A percentile compares a stretch with the other conserved stretches of the same genome.
Evolutionary conservation across 495 filamentous ascomycete genomes (phyloP).

Genomic region (Hyaloscypha hepaticicola): DNA sequence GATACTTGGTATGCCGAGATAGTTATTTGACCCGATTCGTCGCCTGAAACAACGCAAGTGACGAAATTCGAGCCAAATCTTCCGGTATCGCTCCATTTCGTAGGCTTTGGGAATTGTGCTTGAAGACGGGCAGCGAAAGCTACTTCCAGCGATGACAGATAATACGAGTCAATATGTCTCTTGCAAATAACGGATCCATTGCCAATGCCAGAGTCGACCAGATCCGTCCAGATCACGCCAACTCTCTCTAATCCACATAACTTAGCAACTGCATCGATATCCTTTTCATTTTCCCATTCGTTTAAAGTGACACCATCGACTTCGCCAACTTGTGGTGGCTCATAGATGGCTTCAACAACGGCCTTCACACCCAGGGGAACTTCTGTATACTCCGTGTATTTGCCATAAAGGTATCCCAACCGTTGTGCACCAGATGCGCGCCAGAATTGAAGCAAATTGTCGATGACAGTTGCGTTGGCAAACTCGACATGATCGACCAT

Average conservation of each 20-base stretch:
- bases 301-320: constrained; percentile 86
- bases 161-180: constrained; percentile 89
- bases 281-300: constrained; percentile 84
- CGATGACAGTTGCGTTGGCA: constrained; percentile 73
- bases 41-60: constrained; percentile 89
- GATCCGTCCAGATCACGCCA: constrained; percentile 93
- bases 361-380: constrained; percentile 95
- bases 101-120: constrained; percentile 81
- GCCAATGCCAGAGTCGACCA: constrained; percentile 76
- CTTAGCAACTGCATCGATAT: constrained; percentile 76
- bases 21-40: constrained; percentile 82
- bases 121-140: constrained; percentile 86
- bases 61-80: constrained; percentile 96
- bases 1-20: constrained; percentile 94
- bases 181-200: constrained; percentile 91
- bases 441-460: constrained; percentile 90
- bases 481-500: constrained; percentile 99
- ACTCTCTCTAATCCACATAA: constrained; percentile 87
- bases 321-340: constrained; percentile 89
- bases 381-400: constrained; percentile 86
- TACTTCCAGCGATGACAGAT: constrained; percentile 88
- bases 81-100: constrained; percentile 96
- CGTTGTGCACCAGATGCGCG: constrained; percentile 74
- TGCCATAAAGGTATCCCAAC: constrained; percentile 87
- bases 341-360: constrained; percentile 96